phyloP scores from a whole-genome alignment of 257 asterid species.

The Verbena officinalis region DNA sequence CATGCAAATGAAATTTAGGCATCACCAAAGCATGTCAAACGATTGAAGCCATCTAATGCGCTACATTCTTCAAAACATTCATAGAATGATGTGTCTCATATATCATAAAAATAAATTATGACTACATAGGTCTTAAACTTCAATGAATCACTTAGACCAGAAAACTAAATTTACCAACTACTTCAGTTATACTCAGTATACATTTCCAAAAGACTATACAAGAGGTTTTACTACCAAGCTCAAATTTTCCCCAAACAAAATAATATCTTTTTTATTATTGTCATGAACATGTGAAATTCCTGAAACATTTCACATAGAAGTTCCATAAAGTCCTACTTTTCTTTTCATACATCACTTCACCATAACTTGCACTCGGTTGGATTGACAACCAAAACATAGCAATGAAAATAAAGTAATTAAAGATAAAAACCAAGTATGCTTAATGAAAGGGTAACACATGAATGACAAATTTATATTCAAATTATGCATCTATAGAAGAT shows the following conservation, averaged over 20 bases:
- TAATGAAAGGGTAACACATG: conserved; percentile 1
- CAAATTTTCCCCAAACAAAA: conserved; percentile 1
- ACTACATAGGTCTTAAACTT: conserved; percentile 17
- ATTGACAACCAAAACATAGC: conserved; percentile 6
- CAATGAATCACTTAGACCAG: conserved; percentile 12
- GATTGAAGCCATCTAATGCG: conserved; percentile 1
- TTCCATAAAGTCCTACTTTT: conserved; percentile 13
- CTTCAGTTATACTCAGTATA: conserved; percentile 4
- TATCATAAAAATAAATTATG: conserved; percentile 7
- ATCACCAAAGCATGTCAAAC: conserved; percentile 3
- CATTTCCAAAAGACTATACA: conserved; percentile 12
- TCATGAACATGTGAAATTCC: conserved; percentile 1
- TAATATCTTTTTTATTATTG: not conserved
- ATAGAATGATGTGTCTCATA: not conserved
- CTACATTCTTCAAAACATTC: not conserved
- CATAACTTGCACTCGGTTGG: conserved; percentile 1
- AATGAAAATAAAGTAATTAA: conserved; percentile 10
- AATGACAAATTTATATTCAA: not conserved
- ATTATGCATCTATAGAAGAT: conserved; percentile 16
- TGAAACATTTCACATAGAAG: not conserved
- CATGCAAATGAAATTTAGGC: conserved; percentile 4
- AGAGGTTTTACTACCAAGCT: conserved; percentile 1
- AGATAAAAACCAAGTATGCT: conserved; percentile 9
- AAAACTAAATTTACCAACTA: not conserved
- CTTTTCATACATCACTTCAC: not conserved